Percentiles rank a stretch among this genome's conserved stretches.
Evolutionary conservation across 345 rosid genomes (phyloP).

Genomic region (Euclidium syriacum): DNA sequence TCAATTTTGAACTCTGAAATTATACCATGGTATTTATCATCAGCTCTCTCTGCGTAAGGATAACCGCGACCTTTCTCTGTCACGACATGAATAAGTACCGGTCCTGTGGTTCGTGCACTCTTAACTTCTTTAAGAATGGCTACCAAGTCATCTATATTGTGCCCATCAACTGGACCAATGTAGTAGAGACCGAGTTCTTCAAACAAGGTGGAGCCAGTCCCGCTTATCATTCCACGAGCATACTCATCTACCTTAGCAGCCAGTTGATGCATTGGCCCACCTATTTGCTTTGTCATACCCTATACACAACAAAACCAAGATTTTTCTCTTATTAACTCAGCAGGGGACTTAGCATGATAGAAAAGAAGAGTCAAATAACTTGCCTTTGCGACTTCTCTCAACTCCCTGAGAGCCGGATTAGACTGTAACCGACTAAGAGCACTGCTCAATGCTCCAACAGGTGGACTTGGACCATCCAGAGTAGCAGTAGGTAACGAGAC

Average conservation of each 20-base stretch:
- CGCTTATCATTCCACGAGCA: slow-evolving; percentile 98
- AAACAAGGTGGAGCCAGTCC: slow-evolving; percentile 87
- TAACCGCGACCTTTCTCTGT: slow-evolving; percentile 99
- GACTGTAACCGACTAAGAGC: slow-evolving; percentile 94
- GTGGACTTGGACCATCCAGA: slow-evolving; percentile 90
- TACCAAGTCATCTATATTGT: slow-evolving; percentile 78
- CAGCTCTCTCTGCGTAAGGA: slow-evolving; percentile 96
- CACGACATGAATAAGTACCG: slow-evolving; percentile 90
- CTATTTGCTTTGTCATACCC: slow-evolving; percentile 91
- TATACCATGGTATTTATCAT: slow-evolving; percentile 90
- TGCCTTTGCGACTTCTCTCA: slow-evolving; percentile 98
- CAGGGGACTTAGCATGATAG: background rate
- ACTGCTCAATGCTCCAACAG: slow-evolving; percentile 98
- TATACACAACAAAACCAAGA: slow-evolving; percentile 23
- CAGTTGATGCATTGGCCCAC: slow-evolving; percentile 87
- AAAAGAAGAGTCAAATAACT: background rate
- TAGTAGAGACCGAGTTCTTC: slow-evolving; percentile 97
- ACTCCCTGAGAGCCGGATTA: slow-evolving; percentile 85
- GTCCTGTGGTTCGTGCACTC: slow-evolving; percentile 85
- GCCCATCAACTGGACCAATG: slow-evolving; percentile 98
- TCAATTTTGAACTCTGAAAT: too few species aligned
- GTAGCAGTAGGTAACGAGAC: slow-evolving; percentile 93
- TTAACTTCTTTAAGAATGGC: slow-evolving; percentile 90
- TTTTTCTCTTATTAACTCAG: background rate
- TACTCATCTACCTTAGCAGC: slow-evolving; percentile 98